Percentiles rank a stretch among this genome's conserved stretches.
phyloP scores from a whole-genome alignment of 257 asterid species.

The Nemophila menziesii region DNA sequence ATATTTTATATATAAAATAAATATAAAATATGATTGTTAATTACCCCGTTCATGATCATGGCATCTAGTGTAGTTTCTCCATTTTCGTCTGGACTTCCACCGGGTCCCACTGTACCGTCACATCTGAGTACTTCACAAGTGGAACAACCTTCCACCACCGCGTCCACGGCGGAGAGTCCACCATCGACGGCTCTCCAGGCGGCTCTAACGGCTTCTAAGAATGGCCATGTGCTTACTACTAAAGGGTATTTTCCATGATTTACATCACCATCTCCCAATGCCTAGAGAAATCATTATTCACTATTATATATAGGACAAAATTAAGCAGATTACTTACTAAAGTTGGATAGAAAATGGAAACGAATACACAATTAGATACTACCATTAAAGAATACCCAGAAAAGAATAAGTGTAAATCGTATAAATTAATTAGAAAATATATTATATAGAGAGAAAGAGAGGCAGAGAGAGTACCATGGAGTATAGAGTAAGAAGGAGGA shows the following conservation, averaged over 20 bases:
- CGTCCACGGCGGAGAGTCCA: conserved; percentile 73
- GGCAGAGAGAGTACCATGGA: conserved; percentile 6
- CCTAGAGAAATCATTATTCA: conserved; percentile 19
- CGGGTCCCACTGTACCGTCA: conserved; percentile 99
- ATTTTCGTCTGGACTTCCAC: conserved; percentile 98
- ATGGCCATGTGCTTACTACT: conserved; percentile 97
- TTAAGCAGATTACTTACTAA: background rate
- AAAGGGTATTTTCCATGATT: conserved; percentile 36
- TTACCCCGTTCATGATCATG: conserved; percentile 95
- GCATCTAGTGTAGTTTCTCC: conserved; percentile 96
- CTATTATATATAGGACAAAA: no score
- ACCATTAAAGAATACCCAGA: background rate
- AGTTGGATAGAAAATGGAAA: conserved; percentile 4
- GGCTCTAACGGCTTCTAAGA: conserved; percentile 81
- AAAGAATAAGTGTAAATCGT: no score
- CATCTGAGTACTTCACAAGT: conserved; percentile 80
- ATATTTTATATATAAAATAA: conserved; percentile 4
- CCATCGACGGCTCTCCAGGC: conserved; percentile 57
- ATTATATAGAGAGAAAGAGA: background rate
- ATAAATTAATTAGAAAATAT: no score
- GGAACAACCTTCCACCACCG: conserved; percentile 82
- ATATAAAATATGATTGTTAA: conserved; percentile 5
- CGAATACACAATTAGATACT: background rate
- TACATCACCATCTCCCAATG: conserved; percentile 32
- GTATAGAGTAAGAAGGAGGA: conserved; percentile 20